Evolutionary conservation across 2,329 filamentous ascomycete genomes (phyloP), one percentile per base, ranked within the genome.

Genomic region (Pseudogymnoascus sp.): DNA sequence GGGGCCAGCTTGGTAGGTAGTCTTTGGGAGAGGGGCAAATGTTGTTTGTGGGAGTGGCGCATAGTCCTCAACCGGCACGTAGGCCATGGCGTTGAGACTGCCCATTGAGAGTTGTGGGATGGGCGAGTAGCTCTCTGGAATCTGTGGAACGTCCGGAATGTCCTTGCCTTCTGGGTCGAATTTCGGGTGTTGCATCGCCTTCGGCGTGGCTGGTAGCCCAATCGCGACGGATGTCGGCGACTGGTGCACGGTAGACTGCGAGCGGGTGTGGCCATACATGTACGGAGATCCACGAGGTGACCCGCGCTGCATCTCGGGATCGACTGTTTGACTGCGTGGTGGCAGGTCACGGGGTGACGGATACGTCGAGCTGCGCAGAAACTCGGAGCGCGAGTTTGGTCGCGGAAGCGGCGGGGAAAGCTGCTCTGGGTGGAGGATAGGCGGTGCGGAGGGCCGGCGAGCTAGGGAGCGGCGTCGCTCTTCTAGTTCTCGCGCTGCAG

Each of bases 191-290:
- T 89, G 85, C 92, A 97, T 96, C 1, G 92, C 92, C 77, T 91
- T 88, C 31, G 93, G 93, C 0, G 93, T 97, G 1, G 92, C 91
- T 12, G 93, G 92, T n/a, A 96, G 82, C 0, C 92, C 93, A 61
- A 93, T 82, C 5, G 84, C 81, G 1, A 81, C 81, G 2, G 59
- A 60, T 68, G 36, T 74, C 74, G 65, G 73, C 66, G 81, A 81
- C 73, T 83, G 82, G 72, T 78, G 80, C 66, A 40, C 3, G 7
- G 59, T 60, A 25, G 59, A 60, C 34, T 60, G 34, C 12, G 34
- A 23, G 76, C 76, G 1, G 78, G 76, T 1, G 77, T 78, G 14
- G 75, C 75, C 6, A 70, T 70, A 14, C 71, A 69, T 40, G 70
- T 73, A 59, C 69, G 73, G 42, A 23, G 63, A 37, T 23, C 12